These are phyloP conservation scores for Calophaca sinica DNA, from an alignment of 306 rosid genomes.

Conservation along the genomic window DNA sequence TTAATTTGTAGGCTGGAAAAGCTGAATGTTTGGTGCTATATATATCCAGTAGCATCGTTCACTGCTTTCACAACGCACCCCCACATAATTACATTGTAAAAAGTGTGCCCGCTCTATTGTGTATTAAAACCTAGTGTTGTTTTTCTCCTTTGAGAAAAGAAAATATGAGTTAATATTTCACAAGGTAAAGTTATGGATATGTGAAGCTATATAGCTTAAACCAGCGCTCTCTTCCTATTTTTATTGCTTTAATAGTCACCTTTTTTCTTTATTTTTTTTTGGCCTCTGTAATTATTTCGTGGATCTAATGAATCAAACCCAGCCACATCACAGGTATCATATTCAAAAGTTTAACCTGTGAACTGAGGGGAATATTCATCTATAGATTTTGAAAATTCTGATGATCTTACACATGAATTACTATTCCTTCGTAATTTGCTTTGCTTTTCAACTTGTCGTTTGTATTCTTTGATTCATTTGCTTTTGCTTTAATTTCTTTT, in stretches of 20 bases:
- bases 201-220: conserved; percentile 16
- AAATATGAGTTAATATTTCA: neutral
- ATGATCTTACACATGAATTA: too few species aligned
- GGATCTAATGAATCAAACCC: neutral
- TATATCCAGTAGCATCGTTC: conserved; percentile 37
- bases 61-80: neutral
- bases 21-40: conserved; percentile 37
- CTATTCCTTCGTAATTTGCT: too few species aligned
- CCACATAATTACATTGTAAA: conserved; percentile 41
- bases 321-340: neutral
- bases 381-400: too few species aligned
- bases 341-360: too few species aligned
- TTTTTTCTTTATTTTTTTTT: neutral
- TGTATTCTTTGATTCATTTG: too few species aligned
- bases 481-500: too few species aligned
- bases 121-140: conserved; percentile 15
- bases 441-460: too few species aligned
- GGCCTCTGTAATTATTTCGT: neutral
- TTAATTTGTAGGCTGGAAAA: conserved; percentile 38
- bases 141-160: conserved; percentile 31
- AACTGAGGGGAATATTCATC: too few species aligned
- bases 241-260: too few species aligned
- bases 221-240: neutral
- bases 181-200: conserved; percentile 41
- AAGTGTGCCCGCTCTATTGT: conserved; percentile 36